phyloP scores from a whole-genome alignment of 805 yeast species.

The Suhomyces sp. region DNA sequence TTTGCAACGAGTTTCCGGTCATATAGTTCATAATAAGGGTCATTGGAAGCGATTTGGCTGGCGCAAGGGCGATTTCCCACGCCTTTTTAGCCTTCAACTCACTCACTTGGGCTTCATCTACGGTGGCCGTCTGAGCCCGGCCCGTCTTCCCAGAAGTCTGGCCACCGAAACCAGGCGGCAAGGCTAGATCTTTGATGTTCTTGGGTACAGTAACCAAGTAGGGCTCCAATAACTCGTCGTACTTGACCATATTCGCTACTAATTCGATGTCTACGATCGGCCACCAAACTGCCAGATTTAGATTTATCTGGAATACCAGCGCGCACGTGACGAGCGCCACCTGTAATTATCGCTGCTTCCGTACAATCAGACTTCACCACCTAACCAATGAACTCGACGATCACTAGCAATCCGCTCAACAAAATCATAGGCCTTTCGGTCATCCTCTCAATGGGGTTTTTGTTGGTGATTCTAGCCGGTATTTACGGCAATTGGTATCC shows the following conservation, averaged over 20 bases:
- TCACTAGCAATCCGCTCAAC: conserved; percentile 55
- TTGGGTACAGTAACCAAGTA: conserved; percentile 6
- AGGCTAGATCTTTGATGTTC: conserved; percentile 4
- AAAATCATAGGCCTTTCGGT: conserved; percentile 73
- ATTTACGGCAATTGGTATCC: conserved; percentile 92
- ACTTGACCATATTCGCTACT: neutral
- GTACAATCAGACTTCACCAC: neutral
- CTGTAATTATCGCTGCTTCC: neutral
- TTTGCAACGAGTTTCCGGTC: conserved; percentile 86
- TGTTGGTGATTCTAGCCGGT: conserved; percentile 82
- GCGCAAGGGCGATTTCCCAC: conserved; percentile 81
- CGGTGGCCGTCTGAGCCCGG: conserved; percentile 10
- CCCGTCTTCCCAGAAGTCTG: neutral
- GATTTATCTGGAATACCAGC: neutral
- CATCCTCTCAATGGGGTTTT: conserved; percentile 84
- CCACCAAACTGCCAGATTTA: neutral
- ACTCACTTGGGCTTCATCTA: conserved; percentile 23
- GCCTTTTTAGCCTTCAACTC: conserved; percentile 59
- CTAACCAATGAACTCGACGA: conserved; percentile 7
- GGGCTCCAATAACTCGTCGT: conserved; percentile 8
- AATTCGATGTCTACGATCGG: neutral
- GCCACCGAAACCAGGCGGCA: conserved; percentile 21
- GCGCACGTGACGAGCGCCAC: neutral
- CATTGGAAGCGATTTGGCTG: conserved; percentile 86
- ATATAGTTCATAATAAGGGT: conserved; percentile 86